Conservation (phyloP, 208 protist species). For the Acanthamoeba sp. region DNA sequence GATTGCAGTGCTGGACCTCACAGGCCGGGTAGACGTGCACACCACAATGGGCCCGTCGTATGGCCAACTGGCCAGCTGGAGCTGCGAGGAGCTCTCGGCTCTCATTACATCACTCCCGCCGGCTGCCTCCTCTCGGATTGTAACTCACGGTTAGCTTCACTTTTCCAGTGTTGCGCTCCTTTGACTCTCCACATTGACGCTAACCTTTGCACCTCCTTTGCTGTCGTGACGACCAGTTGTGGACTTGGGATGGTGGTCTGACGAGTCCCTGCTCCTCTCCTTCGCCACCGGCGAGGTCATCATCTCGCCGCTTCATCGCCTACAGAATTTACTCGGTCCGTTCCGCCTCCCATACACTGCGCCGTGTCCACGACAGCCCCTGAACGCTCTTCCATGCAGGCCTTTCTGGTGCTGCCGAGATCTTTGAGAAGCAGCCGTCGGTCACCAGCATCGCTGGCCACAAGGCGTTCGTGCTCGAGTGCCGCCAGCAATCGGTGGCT, state of each 20-base stretch:
- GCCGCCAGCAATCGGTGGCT: conserved; percentile 16
- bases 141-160: conserved; percentile 14
- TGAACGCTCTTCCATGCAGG: neutral
- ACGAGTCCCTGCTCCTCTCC: neutral
- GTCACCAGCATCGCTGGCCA: neutral
- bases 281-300: conserved; percentile 45
- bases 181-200: neutral
- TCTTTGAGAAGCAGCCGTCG: conserved; percentile 1
- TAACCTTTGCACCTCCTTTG: neutral
- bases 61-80: conserved; percentile 5
- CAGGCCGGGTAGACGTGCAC: conserved; percentile 15
- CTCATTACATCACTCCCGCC: conserved; percentile 6
- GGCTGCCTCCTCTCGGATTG: neutral
- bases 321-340: conserved; percentile 30
- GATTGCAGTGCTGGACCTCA: conserved; percentile 46
- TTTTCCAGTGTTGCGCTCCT: neutral
- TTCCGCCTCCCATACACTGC: neutral
- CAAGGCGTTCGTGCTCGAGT: conserved; percentile 27
- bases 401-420: neutral
- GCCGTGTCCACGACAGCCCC: neutral
- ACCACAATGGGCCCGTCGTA: neutral
- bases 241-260: conserved; percentile 68
- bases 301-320: neutral
- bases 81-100: neutral
- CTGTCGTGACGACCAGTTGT: neutral